These are phyloP conservation scores for Eucalyptus sp. DNA, from an alignment of 345 rosid species.

Conservation along the genomic window DNA sequence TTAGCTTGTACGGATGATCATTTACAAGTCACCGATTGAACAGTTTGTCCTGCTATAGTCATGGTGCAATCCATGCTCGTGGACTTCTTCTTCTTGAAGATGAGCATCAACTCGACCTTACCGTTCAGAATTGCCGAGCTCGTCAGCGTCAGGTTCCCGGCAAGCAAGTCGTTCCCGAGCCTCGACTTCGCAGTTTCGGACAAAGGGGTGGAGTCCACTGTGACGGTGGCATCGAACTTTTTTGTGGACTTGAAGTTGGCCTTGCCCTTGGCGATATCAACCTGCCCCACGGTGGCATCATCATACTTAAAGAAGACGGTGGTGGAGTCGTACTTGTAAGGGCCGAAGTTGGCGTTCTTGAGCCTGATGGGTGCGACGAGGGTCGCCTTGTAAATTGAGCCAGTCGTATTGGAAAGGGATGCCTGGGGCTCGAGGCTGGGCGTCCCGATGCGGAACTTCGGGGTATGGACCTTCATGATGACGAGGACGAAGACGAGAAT, in stretches of 20 bases:
- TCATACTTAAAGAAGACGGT: neutral
- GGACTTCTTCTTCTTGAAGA: constrained; percentile 9
- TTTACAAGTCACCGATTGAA: neutral
- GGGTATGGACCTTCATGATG: neutral
- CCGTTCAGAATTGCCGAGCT: constrained; percentile 1
- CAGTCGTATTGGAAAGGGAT: neutral
- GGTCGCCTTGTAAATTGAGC: neutral
- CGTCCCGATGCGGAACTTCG: neutral
- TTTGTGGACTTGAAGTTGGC: constrained; percentile 6
- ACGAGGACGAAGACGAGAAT: constrained; percentile 3
- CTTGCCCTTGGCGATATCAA: neutral
- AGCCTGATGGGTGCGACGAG: neutral
- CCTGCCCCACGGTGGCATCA: neutral
- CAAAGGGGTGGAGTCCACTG: neutral
- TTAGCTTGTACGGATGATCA: neutral
- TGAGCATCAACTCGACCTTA: constrained; percentile 1
- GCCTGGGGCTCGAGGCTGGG: neutral
- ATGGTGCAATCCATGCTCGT: constrained; percentile 6
- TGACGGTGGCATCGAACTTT: neutral
- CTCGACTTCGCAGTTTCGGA: neutral
- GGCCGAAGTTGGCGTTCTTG: constrained; percentile 8
- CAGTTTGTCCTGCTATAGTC: neutral
- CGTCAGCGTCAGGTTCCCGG: neutral
- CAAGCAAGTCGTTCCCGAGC: neutral
- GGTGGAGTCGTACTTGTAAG: constrained; percentile 4